These are phyloP conservation scores for Afroboletus lepidellus DNA, from an alignment of 1,284 basidiomycete genomes.

Conservation along the genomic window DNA sequence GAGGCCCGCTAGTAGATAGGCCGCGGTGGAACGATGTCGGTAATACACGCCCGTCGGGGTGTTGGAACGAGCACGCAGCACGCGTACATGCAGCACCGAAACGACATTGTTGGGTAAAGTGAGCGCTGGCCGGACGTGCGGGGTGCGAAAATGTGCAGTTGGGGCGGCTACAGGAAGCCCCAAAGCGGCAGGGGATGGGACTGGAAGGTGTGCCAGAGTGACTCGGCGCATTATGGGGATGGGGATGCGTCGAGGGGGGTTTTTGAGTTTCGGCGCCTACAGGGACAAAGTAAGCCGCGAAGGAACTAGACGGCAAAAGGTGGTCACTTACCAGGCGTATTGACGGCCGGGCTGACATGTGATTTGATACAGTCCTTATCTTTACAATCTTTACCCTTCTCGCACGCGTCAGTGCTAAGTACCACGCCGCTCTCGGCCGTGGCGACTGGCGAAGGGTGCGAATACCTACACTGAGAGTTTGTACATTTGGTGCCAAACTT, in stretches of 20 bases:
- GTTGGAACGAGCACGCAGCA: constrained; percentile 71
- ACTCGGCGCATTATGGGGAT: constrained; percentile 17
- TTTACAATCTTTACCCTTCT: constrained; percentile 81
- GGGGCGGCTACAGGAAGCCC: constrained; percentile 69
- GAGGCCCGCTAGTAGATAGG: constrained; percentile 53
- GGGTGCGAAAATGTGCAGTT: constrained; percentile 73
- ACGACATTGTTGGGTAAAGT: constrained; percentile 57
- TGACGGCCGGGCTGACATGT: constrained; percentile 84
- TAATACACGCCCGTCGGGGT: constrained; percentile 75
- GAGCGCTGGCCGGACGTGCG: constrained; percentile 40
- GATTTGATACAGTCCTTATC: constrained; percentile 89
- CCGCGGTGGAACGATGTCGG: constrained; percentile 77
- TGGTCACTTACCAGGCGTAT: constrained; percentile 50
- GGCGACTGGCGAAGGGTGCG: constrained; percentile 90
- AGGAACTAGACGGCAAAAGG: background rate
- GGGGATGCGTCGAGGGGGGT: constrained; percentile 31
- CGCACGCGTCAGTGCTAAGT: constrained; percentile 85
- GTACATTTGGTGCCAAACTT: constrained; percentile 89
- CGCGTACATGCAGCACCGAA: constrained; percentile 80
- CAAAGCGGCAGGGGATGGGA: constrained; percentile 68
- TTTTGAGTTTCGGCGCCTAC: constrained; percentile 45
- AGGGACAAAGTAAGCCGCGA: constrained; percentile 6
- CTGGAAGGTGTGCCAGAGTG: constrained; percentile 35
- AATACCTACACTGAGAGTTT: constrained; percentile 83
- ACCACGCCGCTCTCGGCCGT: constrained; percentile 92